phyloP scores from a whole-genome alignment of 2,329 filamentous ascomycete genomes.

The Anisogramma anomala region DNA sequence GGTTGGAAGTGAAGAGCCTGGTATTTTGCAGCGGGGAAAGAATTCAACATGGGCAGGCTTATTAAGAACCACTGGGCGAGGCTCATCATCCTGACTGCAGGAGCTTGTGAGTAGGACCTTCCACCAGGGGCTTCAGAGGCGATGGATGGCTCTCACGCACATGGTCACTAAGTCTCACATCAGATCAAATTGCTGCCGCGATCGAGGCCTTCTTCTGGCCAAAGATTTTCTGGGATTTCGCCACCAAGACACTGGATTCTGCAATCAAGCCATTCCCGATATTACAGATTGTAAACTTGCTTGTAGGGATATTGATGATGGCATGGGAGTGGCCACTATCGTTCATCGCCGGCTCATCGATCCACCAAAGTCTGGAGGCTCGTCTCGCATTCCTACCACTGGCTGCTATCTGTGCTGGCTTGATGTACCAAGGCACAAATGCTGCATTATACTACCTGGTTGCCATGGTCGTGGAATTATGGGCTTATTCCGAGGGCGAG shows the following conservation, averaged over 20 bases:
- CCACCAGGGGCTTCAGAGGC: background rate
- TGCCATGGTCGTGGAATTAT: conserved; percentile 80
- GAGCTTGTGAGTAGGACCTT: conserved; percentile 47
- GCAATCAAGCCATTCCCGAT: conserved; percentile 80
- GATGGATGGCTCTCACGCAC: background rate
- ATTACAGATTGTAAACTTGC: conserved; percentile 78
- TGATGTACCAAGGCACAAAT: conserved; percentile 90
- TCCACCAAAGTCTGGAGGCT: conserved; percentile 82
- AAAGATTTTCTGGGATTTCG: conserved; percentile 96
- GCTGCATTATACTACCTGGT: conserved; percentile 84
- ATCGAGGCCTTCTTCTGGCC: conserved; percentile 94
- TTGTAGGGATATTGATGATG: conserved; percentile 67
- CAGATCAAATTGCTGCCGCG: conserved; percentile 77
- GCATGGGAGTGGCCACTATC: conserved; percentile 85
- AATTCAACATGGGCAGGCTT: conserved; percentile 71
- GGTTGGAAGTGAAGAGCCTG: conserved; percentile 11
- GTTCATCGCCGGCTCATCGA: conserved; percentile 59
- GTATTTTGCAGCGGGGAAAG: conserved; percentile 6
- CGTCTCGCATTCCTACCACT: conserved; percentile 75
- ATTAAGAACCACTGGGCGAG: conserved; percentile 99
- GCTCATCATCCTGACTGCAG: conserved; percentile 80
- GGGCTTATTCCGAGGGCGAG: conserved; percentile 96
- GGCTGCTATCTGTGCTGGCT: conserved; percentile 57
- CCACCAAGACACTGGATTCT: conserved; percentile 78
- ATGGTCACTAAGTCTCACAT: conserved; percentile 7